Evolutionary conservation across 495 filamentous ascomycete species (phyloP).

Genomic region (Astrothelium macrocarpum): DNA sequence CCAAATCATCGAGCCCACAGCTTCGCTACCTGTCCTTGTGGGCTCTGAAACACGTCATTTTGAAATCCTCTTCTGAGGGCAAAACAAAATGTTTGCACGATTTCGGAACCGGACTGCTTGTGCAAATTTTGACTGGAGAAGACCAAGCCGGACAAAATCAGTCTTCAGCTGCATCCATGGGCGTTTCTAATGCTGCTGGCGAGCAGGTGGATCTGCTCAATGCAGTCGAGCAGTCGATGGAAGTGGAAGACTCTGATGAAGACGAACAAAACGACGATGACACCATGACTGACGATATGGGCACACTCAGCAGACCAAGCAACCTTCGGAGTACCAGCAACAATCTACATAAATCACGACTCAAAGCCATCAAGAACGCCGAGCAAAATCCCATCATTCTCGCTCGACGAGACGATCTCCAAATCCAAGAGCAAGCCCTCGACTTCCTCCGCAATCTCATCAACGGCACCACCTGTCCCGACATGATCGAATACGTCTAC

Average conservation of each 20-base stretch:
- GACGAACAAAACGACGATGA: constrained; percentile 44
- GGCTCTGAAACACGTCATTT: constrained; percentile 83
- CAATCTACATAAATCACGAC: constrained; percentile 24
- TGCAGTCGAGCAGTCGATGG: constrained; percentile 38
- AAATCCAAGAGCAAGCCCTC: constrained; percentile 82
- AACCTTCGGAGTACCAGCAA: constrained; percentile 33
- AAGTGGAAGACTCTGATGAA: constrained; percentile 26
- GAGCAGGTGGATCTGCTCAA: constrained; percentile 60
- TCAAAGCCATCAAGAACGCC: constrained; percentile 43
- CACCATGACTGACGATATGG: constrained; percentile 44
- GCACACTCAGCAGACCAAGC: constrained; percentile 26
- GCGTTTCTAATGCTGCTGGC: constrained; percentile 54
- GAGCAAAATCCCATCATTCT: constrained; percentile 49
- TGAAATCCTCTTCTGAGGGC: constrained; percentile 52
- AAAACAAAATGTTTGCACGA: constrained; percentile 70
- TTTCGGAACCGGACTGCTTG: constrained; percentile 67
- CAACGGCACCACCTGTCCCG: constrained; percentile 51
- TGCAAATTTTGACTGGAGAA: constrained; percentile 31
- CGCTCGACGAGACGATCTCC: constrained; percentile 65
- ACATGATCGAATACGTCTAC: constrained; percentile 83
- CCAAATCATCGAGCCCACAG: constrained; percentile 61
- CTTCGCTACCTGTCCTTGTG: constrained; percentile 76
- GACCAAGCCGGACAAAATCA: constrained; percentile 7
- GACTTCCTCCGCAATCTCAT: constrained; percentile 87
- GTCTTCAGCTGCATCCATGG: constrained; percentile 41